Evolutionary conservation across 208 protist species (phyloP), one percentile per base, ranked within the genome.

Genomic region (Wallacemonas sp.): DNA sequence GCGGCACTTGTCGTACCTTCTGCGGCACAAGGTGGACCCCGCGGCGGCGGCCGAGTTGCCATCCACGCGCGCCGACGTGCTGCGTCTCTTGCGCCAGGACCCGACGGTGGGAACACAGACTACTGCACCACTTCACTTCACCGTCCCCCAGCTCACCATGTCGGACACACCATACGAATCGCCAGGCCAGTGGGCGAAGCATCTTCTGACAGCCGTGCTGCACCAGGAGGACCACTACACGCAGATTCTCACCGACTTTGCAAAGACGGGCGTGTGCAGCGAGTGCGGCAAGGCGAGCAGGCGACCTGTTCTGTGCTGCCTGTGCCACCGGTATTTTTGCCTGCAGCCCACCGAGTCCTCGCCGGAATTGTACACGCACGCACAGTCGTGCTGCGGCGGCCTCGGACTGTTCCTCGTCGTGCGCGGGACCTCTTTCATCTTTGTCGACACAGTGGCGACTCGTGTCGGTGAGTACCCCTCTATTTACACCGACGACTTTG

Each of bases 401-500:
- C 41, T 88, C 5, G 89, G 86, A 33, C 20, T 92, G 29, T 92
- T 81, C 59, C 64, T 89, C 28, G 55, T 74, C 5, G 62, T 86
- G 14, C 59, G 57, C 3, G 33, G 57, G 12, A 82, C 80, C 14
- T 41, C 29, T 31, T 79, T 86, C 18, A 45, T 77, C 11, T 74
- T 95, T 18, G 33, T 91, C 14, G 67, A 89, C 55, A 74, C 84
- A n/a, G 64, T 81, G 2, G 54, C 63, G 7, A 76, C 52, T 0
- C 74, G 80, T 12, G 42, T 81, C 32, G 63, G 72, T 32, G 11
- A 61, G 2, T 63, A 81, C 32, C 42, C 20, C 12, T 74, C 78
- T 26, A 74, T 84, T 48, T 95, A 95, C 82, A 73, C 78, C 12
- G 83, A 92, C 62, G 79, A 90, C 41, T 85, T 85, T 65, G 89